Conservation (phyloP, 306 rosid species). For the Coriaria nepalensis region DNA sequence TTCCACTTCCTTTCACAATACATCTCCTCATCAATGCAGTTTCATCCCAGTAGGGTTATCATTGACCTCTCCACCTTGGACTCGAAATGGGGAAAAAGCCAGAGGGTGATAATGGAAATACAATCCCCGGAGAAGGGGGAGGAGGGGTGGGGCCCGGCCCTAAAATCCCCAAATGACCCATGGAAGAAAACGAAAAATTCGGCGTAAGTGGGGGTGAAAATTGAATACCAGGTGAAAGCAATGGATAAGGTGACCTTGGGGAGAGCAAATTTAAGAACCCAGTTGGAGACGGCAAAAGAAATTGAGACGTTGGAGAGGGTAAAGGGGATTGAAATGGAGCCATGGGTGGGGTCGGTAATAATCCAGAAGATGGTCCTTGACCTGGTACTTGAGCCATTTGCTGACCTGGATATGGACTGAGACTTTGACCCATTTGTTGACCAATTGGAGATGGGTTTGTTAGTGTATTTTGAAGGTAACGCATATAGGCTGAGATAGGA, state of each 20-base stretch:
- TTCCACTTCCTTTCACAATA: no score
- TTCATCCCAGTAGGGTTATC: neutral
- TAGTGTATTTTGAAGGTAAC: conserved; percentile 71
- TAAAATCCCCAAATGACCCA: conserved; percentile 67
- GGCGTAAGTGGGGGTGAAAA: conserved; percentile 69
- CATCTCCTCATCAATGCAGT: no score
- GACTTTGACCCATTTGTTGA: conserved; percentile 23
- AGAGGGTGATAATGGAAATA: conserved; percentile 73
- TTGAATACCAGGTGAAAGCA: conserved; percentile 74
- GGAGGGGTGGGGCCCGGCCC: conserved; percentile 97
- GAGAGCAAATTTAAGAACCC: conserved; percentile 57
- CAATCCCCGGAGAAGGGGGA: conserved; percentile 78
- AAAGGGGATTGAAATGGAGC: conserved; percentile 44
- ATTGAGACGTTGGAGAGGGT: conserved; percentile 88
- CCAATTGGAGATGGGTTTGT: conserved; percentile 49
- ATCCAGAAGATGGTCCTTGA: conserved; percentile 26
- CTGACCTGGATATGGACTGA: conserved; percentile 24
- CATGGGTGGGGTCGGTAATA: conserved; percentile 53
- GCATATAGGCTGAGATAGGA: conserved; percentile 88
- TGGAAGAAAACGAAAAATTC: conserved; percentile 60
- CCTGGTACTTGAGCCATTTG: conserved; percentile 22
- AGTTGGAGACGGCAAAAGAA: conserved; percentile 80
- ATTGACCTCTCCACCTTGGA: conserved; percentile 86
- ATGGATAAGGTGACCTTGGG: conserved; percentile 69
- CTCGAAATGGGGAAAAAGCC: conserved; percentile 62